These are phyloP conservation scores for Penicillium tannophilum DNA, from an alignment of 495 filamentous ascomycete species.

Conservation along the genomic window DNA sequence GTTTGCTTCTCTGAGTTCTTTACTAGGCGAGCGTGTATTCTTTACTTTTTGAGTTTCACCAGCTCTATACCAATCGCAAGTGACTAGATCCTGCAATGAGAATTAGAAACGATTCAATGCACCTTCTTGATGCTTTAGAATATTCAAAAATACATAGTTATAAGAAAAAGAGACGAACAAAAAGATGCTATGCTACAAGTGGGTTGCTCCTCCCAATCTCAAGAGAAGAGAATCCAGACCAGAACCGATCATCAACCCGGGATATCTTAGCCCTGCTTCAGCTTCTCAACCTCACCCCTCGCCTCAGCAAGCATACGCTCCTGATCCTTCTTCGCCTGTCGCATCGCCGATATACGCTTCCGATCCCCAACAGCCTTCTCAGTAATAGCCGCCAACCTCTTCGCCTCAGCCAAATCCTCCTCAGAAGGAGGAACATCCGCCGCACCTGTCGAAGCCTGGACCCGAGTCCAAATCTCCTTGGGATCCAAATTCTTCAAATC, in stretches of 20 bases:
- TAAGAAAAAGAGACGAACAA: constrained; percentile 15
- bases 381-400: constrained; percentile 59
- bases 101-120: neutral
- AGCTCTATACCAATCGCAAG: constrained; percentile 16
- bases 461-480: constrained; percentile 64
- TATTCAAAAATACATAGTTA: constrained; percentile 31
- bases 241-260: constrained; percentile 6
- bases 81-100: neutral
- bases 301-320: constrained; percentile 65
- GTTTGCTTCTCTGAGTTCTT: neutral
- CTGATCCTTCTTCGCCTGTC: constrained; percentile 61
- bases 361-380: constrained; percentile 55
- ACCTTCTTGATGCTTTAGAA: neutral
- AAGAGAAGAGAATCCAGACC: constrained; percentile 11
- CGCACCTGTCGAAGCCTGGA: constrained; percentile 71
- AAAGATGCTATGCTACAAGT: constrained; percentile 47
- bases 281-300: constrained; percentile 47
- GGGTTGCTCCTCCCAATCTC: constrained; percentile 15
- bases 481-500: constrained; percentile 41
- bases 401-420: constrained; percentile 61
- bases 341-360: constrained; percentile 54
- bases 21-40: constrained; percentile 7
- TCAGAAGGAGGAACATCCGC: constrained; percentile 57
- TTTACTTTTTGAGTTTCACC: neutral
- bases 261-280: constrained; percentile 35